Evolutionary conservation across 2,329 filamentous ascomycete species (phyloP).

Genomic region (Thielaviopsis ethacetica): DNA sequence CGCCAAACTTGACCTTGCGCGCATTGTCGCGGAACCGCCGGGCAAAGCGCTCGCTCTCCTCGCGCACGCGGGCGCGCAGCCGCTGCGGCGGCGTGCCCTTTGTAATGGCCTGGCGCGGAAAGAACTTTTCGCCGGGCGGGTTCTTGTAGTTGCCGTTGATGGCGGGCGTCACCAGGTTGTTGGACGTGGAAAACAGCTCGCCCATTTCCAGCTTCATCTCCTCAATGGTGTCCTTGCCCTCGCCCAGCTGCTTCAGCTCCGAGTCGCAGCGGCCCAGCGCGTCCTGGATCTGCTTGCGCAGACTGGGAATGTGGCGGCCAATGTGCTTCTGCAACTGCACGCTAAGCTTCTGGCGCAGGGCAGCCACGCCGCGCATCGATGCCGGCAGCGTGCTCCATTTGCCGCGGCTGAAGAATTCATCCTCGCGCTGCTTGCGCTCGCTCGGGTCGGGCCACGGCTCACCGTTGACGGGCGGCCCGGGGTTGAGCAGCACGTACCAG

Average conservation of each 20-base stretch:
- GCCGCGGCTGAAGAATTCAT: constrained; percentile 32
- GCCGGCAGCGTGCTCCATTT: constrained; percentile 32
- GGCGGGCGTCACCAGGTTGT: constrained; percentile 36
- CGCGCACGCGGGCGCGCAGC: constrained; percentile 31
- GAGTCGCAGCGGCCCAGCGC: constrained; percentile 31
- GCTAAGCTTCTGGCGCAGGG: constrained; percentile 32
- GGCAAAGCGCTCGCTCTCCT: constrained; percentile 35
- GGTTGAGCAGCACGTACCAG: constrained; percentile 36
- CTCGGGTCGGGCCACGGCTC: constrained; percentile 27
- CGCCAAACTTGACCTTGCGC: constrained; percentile 29
- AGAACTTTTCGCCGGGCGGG: constrained; percentile 34
- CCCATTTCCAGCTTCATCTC: constrained; percentile 38
- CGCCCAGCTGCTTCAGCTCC: constrained; percentile 33
- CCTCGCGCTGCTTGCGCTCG: constrained; percentile 26
- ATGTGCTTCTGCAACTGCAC: constrained; percentile 34
- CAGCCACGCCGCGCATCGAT: constrained; percentile 29
- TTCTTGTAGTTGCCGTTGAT: constrained; percentile 40
- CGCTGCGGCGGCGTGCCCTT: constrained; percentile 35
- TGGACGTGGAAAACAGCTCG: constrained; percentile 34
- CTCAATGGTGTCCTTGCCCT: constrained; percentile 33
- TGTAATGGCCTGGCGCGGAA: constrained; percentile 30
- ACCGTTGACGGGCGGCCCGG: constrained; percentile 25
- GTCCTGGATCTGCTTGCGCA: constrained; percentile 34
- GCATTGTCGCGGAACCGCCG: constrained; percentile 32
- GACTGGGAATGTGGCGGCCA: constrained; percentile 32